phyloP scores from a whole-genome alignment of 768 basidiomycete species.

The Agrocybe pediades region DNA sequence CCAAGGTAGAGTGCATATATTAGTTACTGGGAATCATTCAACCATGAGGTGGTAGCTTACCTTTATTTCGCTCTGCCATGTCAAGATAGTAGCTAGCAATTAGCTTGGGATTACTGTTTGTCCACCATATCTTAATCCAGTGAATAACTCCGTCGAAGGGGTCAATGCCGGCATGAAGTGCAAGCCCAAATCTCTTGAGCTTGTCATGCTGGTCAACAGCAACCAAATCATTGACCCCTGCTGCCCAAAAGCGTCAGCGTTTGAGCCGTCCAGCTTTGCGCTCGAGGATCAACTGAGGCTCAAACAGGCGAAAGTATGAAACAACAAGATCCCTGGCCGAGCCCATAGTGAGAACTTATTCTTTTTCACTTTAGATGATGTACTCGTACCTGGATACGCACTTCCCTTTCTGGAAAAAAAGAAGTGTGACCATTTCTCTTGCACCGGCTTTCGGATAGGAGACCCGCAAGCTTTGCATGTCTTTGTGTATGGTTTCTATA shows the following conservation, averaged over 20 bases:
- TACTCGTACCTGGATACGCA: too few relatives aligned
- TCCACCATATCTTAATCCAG: conserved; percentile 37
- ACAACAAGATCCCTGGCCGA: conserved; percentile 4
- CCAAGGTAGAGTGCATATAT: too few relatives aligned
- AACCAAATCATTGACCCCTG: conserved; percentile 39
- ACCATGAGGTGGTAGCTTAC: background rate
- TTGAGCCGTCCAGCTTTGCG: conserved; percentile 7
- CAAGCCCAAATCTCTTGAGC: conserved; percentile 36
- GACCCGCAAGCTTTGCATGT: background rate
- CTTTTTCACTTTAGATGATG: too few relatives aligned
- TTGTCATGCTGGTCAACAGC: conserved; percentile 46
- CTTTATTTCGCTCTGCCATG: background rate
- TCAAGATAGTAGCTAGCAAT: conserved; percentile 31
- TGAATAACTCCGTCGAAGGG: conserved; percentile 26
- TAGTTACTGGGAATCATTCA: background rate
- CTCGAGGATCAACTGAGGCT: conserved; percentile 20
- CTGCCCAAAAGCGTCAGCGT: conserved; percentile 29
- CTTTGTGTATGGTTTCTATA: background rate
- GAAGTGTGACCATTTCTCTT: conserved; percentile 26
- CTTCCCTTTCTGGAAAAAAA: too few relatives aligned
- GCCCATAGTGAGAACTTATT: too few relatives aligned
- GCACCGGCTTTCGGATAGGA: background rate
- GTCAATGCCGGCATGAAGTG: conserved; percentile 25
- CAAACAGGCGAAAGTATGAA: conserved; percentile 12
- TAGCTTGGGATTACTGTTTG: conserved; percentile 29